phyloP scores from a whole-genome alignment of 176 grass and related monocot genomes.

The Carex littledalei region DNA sequence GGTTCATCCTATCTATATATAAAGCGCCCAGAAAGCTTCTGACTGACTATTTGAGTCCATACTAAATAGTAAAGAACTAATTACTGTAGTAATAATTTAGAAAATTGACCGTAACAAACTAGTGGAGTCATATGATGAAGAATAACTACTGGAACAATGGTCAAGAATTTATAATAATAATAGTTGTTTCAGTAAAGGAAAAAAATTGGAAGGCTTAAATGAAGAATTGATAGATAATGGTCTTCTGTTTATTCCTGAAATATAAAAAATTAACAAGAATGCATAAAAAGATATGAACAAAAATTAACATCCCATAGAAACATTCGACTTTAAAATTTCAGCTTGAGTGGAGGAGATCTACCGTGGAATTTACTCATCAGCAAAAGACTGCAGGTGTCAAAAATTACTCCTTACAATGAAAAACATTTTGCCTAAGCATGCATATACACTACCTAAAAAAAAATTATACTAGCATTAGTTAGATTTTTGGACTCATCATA shows the following conservation, averaged over 20 bases:
- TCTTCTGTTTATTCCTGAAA: slow-evolving; percentile 23
- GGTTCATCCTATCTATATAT: no score
- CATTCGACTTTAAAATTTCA: not conserved
- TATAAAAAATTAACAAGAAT: not conserved
- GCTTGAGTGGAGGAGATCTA: not conserved
- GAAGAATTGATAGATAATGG: slow-evolving; percentile 5
- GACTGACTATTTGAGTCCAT: no score
- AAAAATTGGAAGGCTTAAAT: not conserved
- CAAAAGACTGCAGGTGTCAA: not conserved
- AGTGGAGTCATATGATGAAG: no score
- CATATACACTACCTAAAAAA: not conserved
- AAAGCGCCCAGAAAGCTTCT: no score
- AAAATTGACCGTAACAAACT: no score
- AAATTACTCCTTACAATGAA: not conserved
- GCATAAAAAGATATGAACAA: not conserved
- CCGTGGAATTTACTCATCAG: not conserved
- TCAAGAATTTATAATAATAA: no score
- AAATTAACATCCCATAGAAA: not conserved
- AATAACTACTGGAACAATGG: no score
- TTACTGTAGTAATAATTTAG: no score
- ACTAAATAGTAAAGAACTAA: no score
- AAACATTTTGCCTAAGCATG: not conserved
- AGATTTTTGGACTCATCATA: no score
- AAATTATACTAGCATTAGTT: no score
- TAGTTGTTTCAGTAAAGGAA: not conserved